phyloP scores from a whole-genome alignment of 345 rosid genomes.

The Dimocarpus longan region DNA sequence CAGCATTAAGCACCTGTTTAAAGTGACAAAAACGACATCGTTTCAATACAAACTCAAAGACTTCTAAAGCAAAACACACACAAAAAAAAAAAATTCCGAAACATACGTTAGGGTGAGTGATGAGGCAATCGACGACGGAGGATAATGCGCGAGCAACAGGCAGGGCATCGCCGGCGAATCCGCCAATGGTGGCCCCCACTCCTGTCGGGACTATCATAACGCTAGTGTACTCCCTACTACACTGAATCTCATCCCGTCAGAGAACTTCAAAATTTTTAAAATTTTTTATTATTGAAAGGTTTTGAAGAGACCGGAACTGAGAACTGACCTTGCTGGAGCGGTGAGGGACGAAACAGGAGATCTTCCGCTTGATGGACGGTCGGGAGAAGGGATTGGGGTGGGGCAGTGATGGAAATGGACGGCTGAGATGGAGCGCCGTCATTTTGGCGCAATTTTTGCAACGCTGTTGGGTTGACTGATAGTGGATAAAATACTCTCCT shows the following conservation, averaged over 20 bases:
- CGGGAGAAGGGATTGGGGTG: neutral
- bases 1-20: constrained; percentile 64
- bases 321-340: constrained; percentile 33
- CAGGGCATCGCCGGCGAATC: constrained; percentile 67
- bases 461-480: neutral
- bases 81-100: neutral
- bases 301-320: neutral
- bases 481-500: neutral
- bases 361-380: constrained; percentile 9
- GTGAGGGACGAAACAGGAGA: constrained; percentile 28
- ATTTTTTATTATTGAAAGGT: neutral
- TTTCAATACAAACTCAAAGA: neutral
- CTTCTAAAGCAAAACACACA: neutral
- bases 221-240: constrained; percentile 57
- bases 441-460: constrained; percentile 1
- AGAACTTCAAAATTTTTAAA: neutral
- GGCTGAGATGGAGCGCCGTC: constrained; percentile 36
- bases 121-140: constrained; percentile 66
- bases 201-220: constrained; percentile 69
- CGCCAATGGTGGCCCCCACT: constrained; percentile 62
- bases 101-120: constrained; percentile 60
- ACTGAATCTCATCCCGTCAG: constrained; percentile 30
- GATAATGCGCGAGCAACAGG: constrained; percentile 62
- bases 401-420: constrained; percentile 21
- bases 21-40: neutral